Conservation (phyloP, 805 yeast species). For the Candida lessepsii region DNA sequence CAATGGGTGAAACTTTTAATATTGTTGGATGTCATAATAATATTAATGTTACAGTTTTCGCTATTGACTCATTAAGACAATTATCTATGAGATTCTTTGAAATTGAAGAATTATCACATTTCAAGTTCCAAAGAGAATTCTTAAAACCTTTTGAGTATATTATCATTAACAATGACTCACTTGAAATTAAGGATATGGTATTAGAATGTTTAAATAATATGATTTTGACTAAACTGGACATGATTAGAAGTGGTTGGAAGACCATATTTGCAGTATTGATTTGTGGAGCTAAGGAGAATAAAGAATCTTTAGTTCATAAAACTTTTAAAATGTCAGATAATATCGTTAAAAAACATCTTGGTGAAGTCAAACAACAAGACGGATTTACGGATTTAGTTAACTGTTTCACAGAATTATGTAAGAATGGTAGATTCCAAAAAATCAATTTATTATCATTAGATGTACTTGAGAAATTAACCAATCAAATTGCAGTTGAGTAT, state of each 20-base stretch:
- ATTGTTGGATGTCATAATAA: conserved; percentile 80
- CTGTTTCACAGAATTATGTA: conserved; percentile 78
- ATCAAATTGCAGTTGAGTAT: conserved; percentile 51
- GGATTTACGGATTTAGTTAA: conserved; percentile 63
- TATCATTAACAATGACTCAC: conserved; percentile 61
- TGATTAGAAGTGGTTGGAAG: conserved; percentile 92
- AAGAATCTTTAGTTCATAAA: conserved; percentile 58
- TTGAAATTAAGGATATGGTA: conserved; percentile 82
- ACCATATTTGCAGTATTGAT: conserved; percentile 79
- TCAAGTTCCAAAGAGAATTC: conserved; percentile 93
- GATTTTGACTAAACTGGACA: conserved; percentile 68
- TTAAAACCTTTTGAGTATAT: conserved; percentile 86
- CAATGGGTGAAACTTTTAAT: conserved; percentile 87
- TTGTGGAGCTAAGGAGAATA: conserved; percentile 62
- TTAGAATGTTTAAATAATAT: conserved; percentile 86
- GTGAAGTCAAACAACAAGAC: conserved; percentile 66
- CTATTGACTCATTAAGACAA: conserved; percentile 91
- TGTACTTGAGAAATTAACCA: conserved; percentile 61
- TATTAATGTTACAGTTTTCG: conserved; percentile 77
- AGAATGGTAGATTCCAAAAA: conserved; percentile 80
- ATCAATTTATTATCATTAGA: conserved; percentile 79
- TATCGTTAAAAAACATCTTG: conserved; percentile 61
- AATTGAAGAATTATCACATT: conserved; percentile 90
- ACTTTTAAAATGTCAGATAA: conserved; percentile 62
- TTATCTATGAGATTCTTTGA: conserved; percentile 88